Base-by-base conservation (phyloP, 1,139 yeast species). In the Torulaspora globosa region DNA sequence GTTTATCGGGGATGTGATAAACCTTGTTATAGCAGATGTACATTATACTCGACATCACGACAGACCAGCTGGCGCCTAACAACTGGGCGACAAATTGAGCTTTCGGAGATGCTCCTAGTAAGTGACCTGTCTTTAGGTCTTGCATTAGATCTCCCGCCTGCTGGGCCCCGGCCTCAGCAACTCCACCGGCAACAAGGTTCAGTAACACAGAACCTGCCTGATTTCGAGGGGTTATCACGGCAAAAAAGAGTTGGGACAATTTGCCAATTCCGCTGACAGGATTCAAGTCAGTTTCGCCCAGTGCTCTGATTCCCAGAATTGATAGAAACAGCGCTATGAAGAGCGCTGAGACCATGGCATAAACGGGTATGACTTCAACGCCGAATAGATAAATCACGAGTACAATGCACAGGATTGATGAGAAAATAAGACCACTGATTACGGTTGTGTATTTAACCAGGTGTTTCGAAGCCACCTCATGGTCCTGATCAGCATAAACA, bases 91-190 rank as follows among this genome's bases (percentile, higher is more conserved):
- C 62, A 58, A 92, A 90, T 67, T 92, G 98, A 1, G 96, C 96
- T 49, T 75, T 76, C 18, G 97, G 97, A 0, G 96, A 84, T 0
- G 97, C 97, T 9, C 95, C 96, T 3, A 92, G 63, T 41, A 92
- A 67, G 66, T 87, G 95, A 0, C 98, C 97, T 0, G 98, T 90
- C 64, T 92, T 92, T 57, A 90, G 73, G 67, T 92, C 98, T 71
- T 92, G 97, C 96, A 90, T 87, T 60, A 92, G 72, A 68, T 92
- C 98, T 12, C 98, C 98, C 1, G 97, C 97, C 67, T 92, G 98
- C 67, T 92, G 97, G 2, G 98, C 97, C 6, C 98, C 97, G 1
- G 98, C 97, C 68, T 92, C 98, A 1, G 97, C 95, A 28, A 92
- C 82, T 6, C 96, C 97, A 12, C 98, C 98, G 2, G 97, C 96